These are phyloP conservation scores for Singerocomus rubriflavus DNA, from an alignment of 1,284 basidiomycete species.

Conservation along the genomic window DNA sequence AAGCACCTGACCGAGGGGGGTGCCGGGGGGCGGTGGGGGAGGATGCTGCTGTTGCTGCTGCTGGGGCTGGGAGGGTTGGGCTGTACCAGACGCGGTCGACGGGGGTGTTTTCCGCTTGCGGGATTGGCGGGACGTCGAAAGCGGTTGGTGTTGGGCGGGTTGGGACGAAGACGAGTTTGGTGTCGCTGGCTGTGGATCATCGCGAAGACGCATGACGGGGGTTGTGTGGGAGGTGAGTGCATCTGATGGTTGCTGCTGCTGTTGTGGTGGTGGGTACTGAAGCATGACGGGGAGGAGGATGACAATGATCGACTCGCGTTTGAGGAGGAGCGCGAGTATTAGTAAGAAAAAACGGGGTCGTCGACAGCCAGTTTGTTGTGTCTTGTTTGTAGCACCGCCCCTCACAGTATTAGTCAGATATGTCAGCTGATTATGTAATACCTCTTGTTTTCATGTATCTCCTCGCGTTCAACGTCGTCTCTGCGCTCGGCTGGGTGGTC, in stretches of 20 bases:
- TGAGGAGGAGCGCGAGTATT: constrained; percentile 36
- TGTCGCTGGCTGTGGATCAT: constrained; percentile 40
- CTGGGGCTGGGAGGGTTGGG: constrained; percentile 30
- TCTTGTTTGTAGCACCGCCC: constrained; percentile 18
- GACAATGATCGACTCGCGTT: constrained; percentile 37
- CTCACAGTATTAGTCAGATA: constrained; percentile 8
- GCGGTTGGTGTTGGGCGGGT: constrained; percentile 20
- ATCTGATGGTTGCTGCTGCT: constrained; percentile 34
- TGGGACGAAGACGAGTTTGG: constrained; percentile 18
- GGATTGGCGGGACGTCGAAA: constrained; percentile 35
- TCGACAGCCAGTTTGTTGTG: constrained; percentile 15
- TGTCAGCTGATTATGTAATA: constrained; percentile 17
- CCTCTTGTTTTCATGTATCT: constrained; percentile 51
- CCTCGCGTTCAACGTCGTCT: constrained; percentile 73
- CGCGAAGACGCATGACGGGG: constrained; percentile 60
- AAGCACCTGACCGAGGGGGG: constrained; percentile 45
- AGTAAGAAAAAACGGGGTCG: constrained; percentile 33
- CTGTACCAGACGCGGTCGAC: constrained; percentile 14
- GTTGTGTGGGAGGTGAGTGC: constrained; percentile 35
- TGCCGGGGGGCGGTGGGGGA: constrained; percentile 28
- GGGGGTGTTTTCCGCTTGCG: constrained; percentile 55
- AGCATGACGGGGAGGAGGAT: constrained; percentile 34
- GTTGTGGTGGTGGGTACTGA: constrained; percentile 27
- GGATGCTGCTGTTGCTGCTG: constrained; percentile 25
- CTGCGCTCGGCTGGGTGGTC: constrained; percentile 70